Evolutionary conservation across 305 asterid species (phyloP).

Genomic region (Fraxinus paxiana): DNA sequence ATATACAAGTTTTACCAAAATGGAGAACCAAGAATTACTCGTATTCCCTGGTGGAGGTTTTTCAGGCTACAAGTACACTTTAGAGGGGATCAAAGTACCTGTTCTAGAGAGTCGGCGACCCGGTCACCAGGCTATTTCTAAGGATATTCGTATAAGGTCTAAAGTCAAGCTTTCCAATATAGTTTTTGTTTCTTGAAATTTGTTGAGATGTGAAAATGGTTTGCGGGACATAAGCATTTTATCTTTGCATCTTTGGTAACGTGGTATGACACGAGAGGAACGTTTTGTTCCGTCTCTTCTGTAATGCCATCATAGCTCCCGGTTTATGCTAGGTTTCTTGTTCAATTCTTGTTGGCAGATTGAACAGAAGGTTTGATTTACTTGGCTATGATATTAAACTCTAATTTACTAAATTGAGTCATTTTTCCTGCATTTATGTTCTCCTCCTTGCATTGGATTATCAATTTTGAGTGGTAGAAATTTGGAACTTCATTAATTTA

Average conservation of each 20-base stretch:
- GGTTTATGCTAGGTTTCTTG: background rate
- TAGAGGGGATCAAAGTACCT: slow-evolving; percentile 29
- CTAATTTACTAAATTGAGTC: slow-evolving; percentile 16
- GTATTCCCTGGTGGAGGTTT: slow-evolving; percentile 22
- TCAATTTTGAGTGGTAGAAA: background rate
- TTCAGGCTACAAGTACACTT: slow-evolving; percentile 30
- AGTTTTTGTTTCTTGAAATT: slow-evolving; percentile 35
- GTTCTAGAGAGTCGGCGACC: slow-evolving; percentile 25
- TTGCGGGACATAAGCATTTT: slow-evolving; percentile 29
- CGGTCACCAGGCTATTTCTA: slow-evolving; percentile 19
- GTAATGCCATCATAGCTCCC: slow-evolving; percentile 17
- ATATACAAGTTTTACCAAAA: slow-evolving; percentile 29
- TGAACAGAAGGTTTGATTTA: slow-evolving; percentile 15
- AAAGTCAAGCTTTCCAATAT: slow-evolving; percentile 32
- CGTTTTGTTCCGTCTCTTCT: slow-evolving; percentile 14
- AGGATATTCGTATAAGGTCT: slow-evolving; percentile 32
- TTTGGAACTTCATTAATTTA: background rate
- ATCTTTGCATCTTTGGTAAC: slow-evolving; percentile 23
- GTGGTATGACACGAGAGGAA: slow-evolving; percentile 21
- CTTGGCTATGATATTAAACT: slow-evolving; percentile 25
- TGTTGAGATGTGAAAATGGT: slow-evolving; percentile 36
- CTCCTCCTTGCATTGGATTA: background rate
- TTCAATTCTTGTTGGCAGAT: slow-evolving; percentile 7
- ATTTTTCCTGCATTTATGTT: background rate
- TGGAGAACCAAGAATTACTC: slow-evolving; percentile 21